Conservation (phyloP, 2,329 filamentous ascomycete genomes). For the Fusarium gaditjirri region DNA sequence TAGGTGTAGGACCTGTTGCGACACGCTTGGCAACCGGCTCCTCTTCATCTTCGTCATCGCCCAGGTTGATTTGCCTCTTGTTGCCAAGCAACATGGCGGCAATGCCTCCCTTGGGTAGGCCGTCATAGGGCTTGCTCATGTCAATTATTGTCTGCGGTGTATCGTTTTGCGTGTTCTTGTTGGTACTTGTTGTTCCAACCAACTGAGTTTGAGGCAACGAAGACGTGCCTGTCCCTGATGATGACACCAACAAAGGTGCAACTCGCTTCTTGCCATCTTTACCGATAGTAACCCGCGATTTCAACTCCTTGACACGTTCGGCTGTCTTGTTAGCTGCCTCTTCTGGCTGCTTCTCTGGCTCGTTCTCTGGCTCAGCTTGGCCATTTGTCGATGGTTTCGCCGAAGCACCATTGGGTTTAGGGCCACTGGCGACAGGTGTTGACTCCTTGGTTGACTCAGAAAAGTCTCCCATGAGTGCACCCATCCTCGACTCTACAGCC, state of each 20-base stretch:
- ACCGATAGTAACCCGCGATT: conserved; percentile 91
- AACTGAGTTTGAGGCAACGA: conserved; percentile 90
- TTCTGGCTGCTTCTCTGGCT: conserved; percentile 53
- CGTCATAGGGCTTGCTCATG: conserved; percentile 92
- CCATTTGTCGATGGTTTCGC: conserved; percentile 56
- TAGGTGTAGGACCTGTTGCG: conserved; percentile 75
- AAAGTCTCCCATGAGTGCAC: conserved; percentile 94
- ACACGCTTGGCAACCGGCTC: conserved; percentile 63
- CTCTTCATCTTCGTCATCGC: conserved; percentile 82
- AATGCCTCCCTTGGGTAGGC: conserved; percentile 88
- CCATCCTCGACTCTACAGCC: conserved; percentile 94
- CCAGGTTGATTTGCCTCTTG: conserved; percentile 81
- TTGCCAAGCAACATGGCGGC: conserved; percentile 89
- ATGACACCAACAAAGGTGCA: conserved; percentile 89
- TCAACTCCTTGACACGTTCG: conserved; percentile 71
- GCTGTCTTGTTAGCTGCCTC: conserved; percentile 65
- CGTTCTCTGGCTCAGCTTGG: conserved; percentile 49
- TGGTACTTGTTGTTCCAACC: conserved; percentile 76
- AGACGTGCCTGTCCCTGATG: conserved; percentile 85
- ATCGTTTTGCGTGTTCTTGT: conserved; percentile 72
- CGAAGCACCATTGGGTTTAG: conserved; percentile 55
- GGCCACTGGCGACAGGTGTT: conserved; percentile 60
- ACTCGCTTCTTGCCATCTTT: conserved; percentile 98
- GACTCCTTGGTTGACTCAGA: conserved; percentile 65
- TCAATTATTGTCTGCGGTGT: conserved; percentile 86